Evolutionary conservation across 2,329 filamentous ascomycete species (phyloP), one percentile per base, ranked within the genome.

Genomic region (Clonostachys rhizophaga): DNA sequence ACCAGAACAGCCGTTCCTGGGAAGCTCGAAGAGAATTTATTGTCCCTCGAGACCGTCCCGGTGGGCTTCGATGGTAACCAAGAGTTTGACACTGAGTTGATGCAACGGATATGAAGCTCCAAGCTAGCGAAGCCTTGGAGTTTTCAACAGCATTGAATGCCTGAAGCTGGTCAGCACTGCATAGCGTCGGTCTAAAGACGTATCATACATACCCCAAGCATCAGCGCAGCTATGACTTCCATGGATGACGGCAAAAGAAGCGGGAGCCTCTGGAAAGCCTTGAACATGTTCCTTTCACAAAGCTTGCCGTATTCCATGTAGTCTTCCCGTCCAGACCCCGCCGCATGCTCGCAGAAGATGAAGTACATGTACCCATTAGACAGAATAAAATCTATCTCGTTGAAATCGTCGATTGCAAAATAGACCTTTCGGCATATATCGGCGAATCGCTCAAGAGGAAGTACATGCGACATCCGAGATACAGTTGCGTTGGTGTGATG

Each of bases 61-160:
- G 24, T 30, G 24, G 24, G 24, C 24, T 30, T 3, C 54, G 58
- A 50, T 68, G 64, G 18, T 65, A 64, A 12, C 63, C 58, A 2
- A 69, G 44, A 0, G 59, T 65, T 18, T 64, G 57, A 34, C 63
- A 68, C 5, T 63, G 45, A 34, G 58, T 59, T 9, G 59, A 50
- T 6, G 67, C 66, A n/a, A 52, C 53, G 4, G 66, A 66, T 18
- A 69, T 64, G n/a, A 64, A 57, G 5, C 52, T 62, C 58, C 64
- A 69, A 14, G 65, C 64, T 34, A 55, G 42, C 14, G 55, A 54
- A 6, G 59, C 57, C 41, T 58, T 64, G 1, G 60, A 61, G 14
- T 58, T 53, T 44, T 70, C 66, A 11, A 68, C 52, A 6, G 58
- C 56, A 17, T 66, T 53, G 7, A 63, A 53, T 9, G 63, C 53